Conservation (phyloP, 331 rosid species). For the Acacia concinna region DNA sequence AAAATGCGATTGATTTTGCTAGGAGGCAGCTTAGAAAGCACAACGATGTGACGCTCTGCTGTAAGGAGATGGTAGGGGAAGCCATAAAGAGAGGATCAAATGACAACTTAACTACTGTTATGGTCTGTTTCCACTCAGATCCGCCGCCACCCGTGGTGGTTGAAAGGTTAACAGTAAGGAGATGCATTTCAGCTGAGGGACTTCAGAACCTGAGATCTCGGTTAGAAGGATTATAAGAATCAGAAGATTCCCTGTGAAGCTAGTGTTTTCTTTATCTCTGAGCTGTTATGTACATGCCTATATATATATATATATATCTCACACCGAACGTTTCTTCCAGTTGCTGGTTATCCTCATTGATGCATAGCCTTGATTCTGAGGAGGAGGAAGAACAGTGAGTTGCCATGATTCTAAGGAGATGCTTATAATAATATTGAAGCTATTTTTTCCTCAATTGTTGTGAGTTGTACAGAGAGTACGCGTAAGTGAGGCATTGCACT, state of each 20-base stretch:
- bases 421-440: slow-evolving; percentile 1
- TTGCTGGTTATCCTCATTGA: slow-evolving; percentile 18
- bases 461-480: slow-evolving; percentile 19
- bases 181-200: slow-evolving; percentile 85
- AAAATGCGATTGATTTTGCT: slow-evolving; percentile 73
- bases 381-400: slow-evolving; percentile 23
- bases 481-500: slow-evolving; percentile 28
- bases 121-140: slow-evolving; percentile 76
- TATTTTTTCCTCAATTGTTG: slow-evolving; percentile 27
- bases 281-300: slow-evolving; percentile 35
- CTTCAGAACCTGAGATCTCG: slow-evolving; percentile 64
- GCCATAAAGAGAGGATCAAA: slow-evolving; percentile 69
- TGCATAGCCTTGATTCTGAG: slow-evolving; percentile 20
- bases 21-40: slow-evolving; percentile 75
- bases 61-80: slow-evolving; percentile 76
- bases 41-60: slow-evolving; percentile 76
- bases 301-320: slow-evolving; percentile 10
- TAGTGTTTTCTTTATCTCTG: slow-evolving; percentile 3
- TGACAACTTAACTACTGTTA: slow-evolving; percentile 73
- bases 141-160: slow-evolving; percentile 64
- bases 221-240: slow-evolving; percentile 54
- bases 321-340: slow-evolving; percentile 16
- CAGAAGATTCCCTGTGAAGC: slow-evolving; percentile 15
- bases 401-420: slow-evolving; percentile 30
- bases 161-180: slow-evolving; percentile 60